Evolutionary conservation across 805 yeast species (phyloP), one percentile per base, ranked within the genome.

Genomic region (Tetrapisispora taiwanensis): DNA sequence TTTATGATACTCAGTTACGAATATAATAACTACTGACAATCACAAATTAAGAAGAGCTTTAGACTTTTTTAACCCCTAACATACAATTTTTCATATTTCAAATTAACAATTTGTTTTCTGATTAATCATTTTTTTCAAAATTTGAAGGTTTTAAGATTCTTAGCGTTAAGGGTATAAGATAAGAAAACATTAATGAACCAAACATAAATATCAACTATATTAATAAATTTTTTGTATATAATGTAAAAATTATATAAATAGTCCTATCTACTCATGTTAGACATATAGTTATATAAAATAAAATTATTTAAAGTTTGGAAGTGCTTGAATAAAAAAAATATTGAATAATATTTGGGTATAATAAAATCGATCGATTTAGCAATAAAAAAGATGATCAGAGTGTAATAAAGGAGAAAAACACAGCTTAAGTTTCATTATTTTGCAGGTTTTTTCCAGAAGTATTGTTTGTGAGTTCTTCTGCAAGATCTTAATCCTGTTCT

Each of bases 391-490:
- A n/a, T n/a, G n/a, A n/a, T n/a, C n/a, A n/a, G n/a, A n/a, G n/a
- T n/a, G n/a, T n/a, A n/a, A n/a, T n/a, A n/a, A 34, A 34, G 14
- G 4, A 18, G 3, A 9, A 10, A 22, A 22, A 22, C 8, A 22
- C 5, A 22, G 26, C 26, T 8, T 22, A 22, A 22, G 26, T 6
- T 20, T 26, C n/a, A 5, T 33, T 43, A 33, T 43, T 58, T 59
- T 7, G 59, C 60, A 18, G 75, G 75, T 48, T 67, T 71, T 49
- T 70, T 71, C 74, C 74, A 71, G 55, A 65, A 71, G 51, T 71
- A 71, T 51, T 71, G 98, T 66, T 92, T 92, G 67, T 89, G 98
- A 1, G 85, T 84, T 66, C 83, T 87, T 67, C 98, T 77, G 66
- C 97, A 92, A 36, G 84, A 78, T 62, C 98, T 76, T 52, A 90